A percentile compares a stretch with the other conserved stretches of the same genome.
Conservation (phyloP, 1,284 basidiomycete genomes). For the Peniophora sp. region DNA sequence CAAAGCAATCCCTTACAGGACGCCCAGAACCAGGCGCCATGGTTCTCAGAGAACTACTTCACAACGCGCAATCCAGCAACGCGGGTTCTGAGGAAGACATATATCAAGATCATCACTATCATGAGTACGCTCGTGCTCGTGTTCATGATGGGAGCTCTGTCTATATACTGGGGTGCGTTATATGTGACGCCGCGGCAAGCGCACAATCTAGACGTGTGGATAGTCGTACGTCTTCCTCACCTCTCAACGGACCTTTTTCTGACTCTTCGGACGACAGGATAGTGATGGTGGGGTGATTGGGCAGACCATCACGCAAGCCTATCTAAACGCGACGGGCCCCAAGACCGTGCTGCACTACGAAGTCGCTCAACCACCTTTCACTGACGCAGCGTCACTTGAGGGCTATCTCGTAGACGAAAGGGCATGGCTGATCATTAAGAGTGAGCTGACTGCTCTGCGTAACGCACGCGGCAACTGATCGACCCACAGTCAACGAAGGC, state of each 20-base stretch:
- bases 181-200: constrained; percentile 18
- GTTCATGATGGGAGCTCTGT: constrained; percentile 22
- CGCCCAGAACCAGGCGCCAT: constrained; percentile 16
- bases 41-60: constrained; percentile 25
- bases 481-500: constrained; percentile 12
- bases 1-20: neutral
- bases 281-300: constrained; percentile 19
- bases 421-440: no score
- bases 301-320: constrained; percentile 12
- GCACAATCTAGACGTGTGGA: constrained; percentile 29
- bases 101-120: constrained; percentile 21
- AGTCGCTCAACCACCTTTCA: no score
- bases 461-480: neutral
- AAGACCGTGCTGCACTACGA: neutral
- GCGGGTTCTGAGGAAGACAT: constrained; percentile 19
- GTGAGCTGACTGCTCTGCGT: no score
- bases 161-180: constrained; percentile 32
- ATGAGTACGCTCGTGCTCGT: constrained; percentile 18
- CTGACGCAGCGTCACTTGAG: no score
- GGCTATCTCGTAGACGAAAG: no score
- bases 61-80: constrained; percentile 23
- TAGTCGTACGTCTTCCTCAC: constrained; percentile 23
- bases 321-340: constrained; percentile 11
- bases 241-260: neutral
- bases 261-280: constrained; percentile 10